Evolutionary conservation across 2,329 filamentous ascomycete species (phyloP).

Genomic region (Fusarium chlamydosporum): DNA sequence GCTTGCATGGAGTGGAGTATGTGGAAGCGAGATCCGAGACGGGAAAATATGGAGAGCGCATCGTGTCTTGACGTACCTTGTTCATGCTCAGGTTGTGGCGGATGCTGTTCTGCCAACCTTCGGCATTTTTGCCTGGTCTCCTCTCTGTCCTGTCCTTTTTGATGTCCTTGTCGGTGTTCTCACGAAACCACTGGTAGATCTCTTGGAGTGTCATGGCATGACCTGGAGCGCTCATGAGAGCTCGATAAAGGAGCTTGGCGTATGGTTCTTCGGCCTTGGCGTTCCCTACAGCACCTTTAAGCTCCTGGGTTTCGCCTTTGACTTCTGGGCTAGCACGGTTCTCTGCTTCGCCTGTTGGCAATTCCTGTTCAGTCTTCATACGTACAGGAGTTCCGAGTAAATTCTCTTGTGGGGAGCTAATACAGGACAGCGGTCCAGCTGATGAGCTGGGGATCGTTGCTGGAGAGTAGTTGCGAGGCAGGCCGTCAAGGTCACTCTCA

Average conservation of each 20-base stretch:
- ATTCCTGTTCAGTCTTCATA: slow-evolving; percentile 30
- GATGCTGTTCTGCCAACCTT: slow-evolving; percentile 96
- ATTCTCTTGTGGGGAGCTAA: slow-evolving; percentile 42
- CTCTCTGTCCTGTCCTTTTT: slow-evolving; percentile 66
- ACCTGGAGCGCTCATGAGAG: slow-evolving; percentile 75
- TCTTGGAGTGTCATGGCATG: slow-evolving; percentile 84
- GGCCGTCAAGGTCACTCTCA: slow-evolving; percentile 41
- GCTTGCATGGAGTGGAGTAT: slow-evolving; percentile 14
- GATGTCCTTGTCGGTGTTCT: slow-evolving; percentile 83
- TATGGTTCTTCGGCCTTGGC: slow-evolving; percentile 74
- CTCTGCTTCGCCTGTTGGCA: slow-evolving; percentile 16
- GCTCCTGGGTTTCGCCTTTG: slow-evolving; percentile 29
- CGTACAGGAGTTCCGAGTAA: slow-evolving; percentile 33
- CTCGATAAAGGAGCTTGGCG: slow-evolving; percentile 82
- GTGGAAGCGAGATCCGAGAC: slow-evolving; percentile 30
- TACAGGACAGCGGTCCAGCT: slow-evolving; percentile 37
- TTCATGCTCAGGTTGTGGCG: slow-evolving; percentile 98
- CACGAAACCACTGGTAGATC: slow-evolving; percentile 90
- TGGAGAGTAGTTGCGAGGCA: slow-evolving; percentile 33
- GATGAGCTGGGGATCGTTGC: slow-evolving; percentile 30
- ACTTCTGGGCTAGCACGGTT: slow-evolving; percentile 26
- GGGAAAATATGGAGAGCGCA: slow-evolving; percentile 28
- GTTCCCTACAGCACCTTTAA: slow-evolving; percentile 6
- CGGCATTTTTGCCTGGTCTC: slow-evolving; percentile 53
- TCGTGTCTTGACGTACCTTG: slow-evolving; percentile 67